Percentiles rank a stretch among this genome's conserved stretches.
phyloP scores from a whole-genome alignment of 352 stramenopile genomes.

The Pythium catenulatum region DNA sequence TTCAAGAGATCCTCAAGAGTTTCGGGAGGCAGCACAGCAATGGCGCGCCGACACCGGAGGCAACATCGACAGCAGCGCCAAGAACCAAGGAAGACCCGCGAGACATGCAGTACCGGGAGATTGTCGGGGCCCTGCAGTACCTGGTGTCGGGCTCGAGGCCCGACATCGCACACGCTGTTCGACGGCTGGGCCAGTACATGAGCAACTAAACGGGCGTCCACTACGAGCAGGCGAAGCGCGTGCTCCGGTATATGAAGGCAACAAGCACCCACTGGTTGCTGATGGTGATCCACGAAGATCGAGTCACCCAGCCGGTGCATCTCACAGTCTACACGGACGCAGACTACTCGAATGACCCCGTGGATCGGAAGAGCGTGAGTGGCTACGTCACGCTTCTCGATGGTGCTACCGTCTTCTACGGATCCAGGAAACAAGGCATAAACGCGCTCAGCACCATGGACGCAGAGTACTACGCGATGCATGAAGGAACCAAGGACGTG shows the following conservation, averaged over 20 bases:
- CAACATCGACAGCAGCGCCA: not conserved
- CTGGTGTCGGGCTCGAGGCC: constrained; percentile 50
- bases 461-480: constrained; percentile 59
- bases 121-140: constrained; percentile 42
- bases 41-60: constrained; percentile 22
- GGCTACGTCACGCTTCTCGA: constrained; percentile 56
- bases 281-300: not conserved
- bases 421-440: constrained; percentile 58
- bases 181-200: constrained; percentile 30
- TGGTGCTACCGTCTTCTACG: constrained; percentile 54
- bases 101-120: constrained; percentile 4
- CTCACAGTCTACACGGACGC: constrained; percentile 42
- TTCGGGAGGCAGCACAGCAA: constrained; percentile 19
- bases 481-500: constrained; percentile 42
- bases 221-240: constrained; percentile 8
- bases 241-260: constrained; percentile 27
- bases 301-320: not conserved
- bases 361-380: constrained; percentile 47
- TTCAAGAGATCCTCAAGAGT: too few species aligned
- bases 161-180: constrained; percentile 45
- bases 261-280: not conserved
- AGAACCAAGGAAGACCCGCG: not conserved
- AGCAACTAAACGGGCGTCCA: not conserved
- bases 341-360: constrained; percentile 57
- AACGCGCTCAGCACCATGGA: constrained; percentile 59